Conservation (phyloP, 441 rosid species). For the Corymbia calophylla region DNA sequence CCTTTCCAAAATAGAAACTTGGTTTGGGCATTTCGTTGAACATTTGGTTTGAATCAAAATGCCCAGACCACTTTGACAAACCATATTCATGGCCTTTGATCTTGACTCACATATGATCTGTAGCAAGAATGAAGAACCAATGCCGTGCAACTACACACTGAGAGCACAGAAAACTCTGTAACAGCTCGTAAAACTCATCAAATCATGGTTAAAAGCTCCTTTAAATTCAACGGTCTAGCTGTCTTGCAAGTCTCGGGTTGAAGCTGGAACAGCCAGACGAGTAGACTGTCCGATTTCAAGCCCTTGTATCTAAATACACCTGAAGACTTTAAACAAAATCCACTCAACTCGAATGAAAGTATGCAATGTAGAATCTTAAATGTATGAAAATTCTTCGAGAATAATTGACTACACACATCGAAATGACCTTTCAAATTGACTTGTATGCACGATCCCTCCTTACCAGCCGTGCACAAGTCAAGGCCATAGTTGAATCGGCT, state of each 20-base stretch:
- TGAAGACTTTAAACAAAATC: not conserved
- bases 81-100: not conserved
- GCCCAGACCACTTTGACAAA: not conserved
- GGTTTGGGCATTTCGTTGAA: not conserved
- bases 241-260: not conserved
- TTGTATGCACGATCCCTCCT: not conserved
- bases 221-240: not conserved
- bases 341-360: not conserved
- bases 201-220: not conserved
- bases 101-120: not conserved
- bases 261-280: not conserved
- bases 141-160: not conserved
- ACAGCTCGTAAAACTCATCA: not conserved
- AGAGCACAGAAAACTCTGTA: not conserved
- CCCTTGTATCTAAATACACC: not conserved
- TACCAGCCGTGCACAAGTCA: not conserved
- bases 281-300: not conserved
- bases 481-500: not conserved
- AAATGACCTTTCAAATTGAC: not conserved
- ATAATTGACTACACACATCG: not conserved
- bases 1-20: too few species aligned
- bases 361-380: not conserved
- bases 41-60: not conserved
- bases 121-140: not conserved
- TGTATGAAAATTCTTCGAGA: not conserved